Evolutionary conservation across 2,329 filamentous ascomycete species (phyloP).

Genomic region (Fusarium annulatum): DNA sequence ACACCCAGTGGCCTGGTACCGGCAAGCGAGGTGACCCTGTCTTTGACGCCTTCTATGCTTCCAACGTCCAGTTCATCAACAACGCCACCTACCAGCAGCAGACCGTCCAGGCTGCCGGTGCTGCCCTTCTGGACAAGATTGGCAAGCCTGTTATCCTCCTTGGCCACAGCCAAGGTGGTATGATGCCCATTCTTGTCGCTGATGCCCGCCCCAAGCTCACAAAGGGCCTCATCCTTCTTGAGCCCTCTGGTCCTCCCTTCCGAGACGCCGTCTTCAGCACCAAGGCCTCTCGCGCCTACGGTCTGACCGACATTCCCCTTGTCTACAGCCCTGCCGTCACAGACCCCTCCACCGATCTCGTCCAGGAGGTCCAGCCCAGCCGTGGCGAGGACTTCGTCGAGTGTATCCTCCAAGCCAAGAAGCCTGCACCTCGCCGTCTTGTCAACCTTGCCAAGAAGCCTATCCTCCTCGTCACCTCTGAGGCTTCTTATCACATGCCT

Average conservation of each 20-base stretch:
- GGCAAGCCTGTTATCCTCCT: slow-evolving; percentile 53
- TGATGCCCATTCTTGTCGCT: slow-evolving; percentile 47
- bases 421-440: slow-evolving; percentile 38
- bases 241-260: slow-evolving; percentile 62
- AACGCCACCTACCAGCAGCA: slow-evolving; percentile 37
- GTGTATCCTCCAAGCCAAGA: slow-evolving; percentile 29
- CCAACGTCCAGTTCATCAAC: slow-evolving; percentile 38
- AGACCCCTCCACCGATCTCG: slow-evolving; percentile 27
- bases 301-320: slow-evolving; percentile 60
- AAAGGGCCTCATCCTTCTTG: slow-evolving; percentile 56
- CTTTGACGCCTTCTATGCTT: slow-evolving; percentile 40
- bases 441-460: slow-evolving; percentile 49
- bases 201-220: slow-evolving; percentile 52
- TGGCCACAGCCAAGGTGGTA: slow-evolving; percentile 60
- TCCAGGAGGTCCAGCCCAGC: slow-evolving; percentile 17
- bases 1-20: slow-evolving; percentile 39
- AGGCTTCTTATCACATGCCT: slow-evolving; percentile 37
- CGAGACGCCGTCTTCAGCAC: slow-evolving; percentile 52
- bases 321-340: slow-evolving; percentile 56
- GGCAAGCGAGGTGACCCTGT: slow-evolving; percentile 31
- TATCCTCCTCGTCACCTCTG: slow-evolving; percentile 35
- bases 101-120: slow-evolving; percentile 45
- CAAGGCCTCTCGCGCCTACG: slow-evolving; percentile 53
- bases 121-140: slow-evolving; percentile 57
- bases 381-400: slow-evolving; percentile 9